These are phyloP conservation scores for Anthracocystis walkeri DNA, from an alignment of 1,284 basidiomycete species.

Conservation along the genomic window DNA sequence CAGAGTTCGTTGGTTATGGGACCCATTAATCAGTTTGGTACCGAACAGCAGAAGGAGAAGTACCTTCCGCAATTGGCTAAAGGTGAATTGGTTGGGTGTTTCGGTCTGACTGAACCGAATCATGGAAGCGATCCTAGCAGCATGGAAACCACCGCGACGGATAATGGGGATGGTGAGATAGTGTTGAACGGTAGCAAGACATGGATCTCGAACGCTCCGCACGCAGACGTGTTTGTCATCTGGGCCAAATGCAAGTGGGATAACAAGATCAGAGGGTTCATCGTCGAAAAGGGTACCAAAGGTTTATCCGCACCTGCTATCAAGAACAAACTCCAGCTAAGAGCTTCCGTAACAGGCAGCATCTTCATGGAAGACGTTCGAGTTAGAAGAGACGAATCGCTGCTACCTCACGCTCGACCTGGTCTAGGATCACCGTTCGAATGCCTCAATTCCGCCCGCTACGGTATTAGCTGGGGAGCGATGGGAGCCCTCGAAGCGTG, in stretches of 20 bases:
- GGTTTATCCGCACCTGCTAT: conserved; percentile 89
- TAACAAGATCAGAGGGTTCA: conserved; percentile 87
- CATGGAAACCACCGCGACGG: conserved; percentile 92
- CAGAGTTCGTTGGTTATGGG: conserved; percentile 99
- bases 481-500: conserved; percentile 84
- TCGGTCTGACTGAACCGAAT: conserved; percentile 95
- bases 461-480: conserved; percentile 66
- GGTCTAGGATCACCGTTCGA: conserved; percentile 65
- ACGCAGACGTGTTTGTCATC: conserved; percentile 84
- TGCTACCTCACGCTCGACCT: conserved; percentile 58
- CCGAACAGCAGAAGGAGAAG: conserved; percentile 88
- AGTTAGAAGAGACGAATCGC: conserved; percentile 54
- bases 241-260: conserved; percentile 98
- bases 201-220: conserved; percentile 84
- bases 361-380: conserved; percentile 78
- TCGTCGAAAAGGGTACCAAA: conserved; percentile 88
- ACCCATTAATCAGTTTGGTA: conserved; percentile 90
- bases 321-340: conserved; percentile 90
- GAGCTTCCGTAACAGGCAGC: conserved; percentile 90
- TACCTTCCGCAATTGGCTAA: conserved; percentile 87
- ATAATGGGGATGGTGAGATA: conserved; percentile 82
- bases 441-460: conserved; percentile 64
- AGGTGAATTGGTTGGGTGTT: conserved; percentile 90
- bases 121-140: conserved; percentile 92
- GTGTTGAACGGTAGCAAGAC: conserved; percentile 91